Conservation (phyloP, 2,329 filamentous ascomycete genomes). For the Arthrobotrys pseudoclavata region DNA sequence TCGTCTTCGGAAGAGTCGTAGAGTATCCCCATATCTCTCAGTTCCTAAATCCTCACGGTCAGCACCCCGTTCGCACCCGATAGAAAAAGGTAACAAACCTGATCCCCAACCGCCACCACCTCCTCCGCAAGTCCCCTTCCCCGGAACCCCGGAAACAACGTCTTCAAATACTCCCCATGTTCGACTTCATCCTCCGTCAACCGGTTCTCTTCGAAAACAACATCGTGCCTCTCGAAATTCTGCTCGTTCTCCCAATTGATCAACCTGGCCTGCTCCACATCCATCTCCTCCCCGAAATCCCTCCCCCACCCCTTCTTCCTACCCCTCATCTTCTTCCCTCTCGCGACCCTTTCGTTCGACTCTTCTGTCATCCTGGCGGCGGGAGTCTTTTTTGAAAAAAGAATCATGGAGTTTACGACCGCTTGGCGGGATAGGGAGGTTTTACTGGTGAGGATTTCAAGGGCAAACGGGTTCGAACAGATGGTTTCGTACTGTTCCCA, state of each 20-base stretch:
- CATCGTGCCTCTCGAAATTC: conserved; percentile 30
- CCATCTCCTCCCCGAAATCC: conserved; percentile 42
- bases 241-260: conserved; percentile 17
- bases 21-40: conserved; percentile 37
- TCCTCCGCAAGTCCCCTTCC: conserved; percentile 2
- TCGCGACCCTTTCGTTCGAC: not conserved
- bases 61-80: not conserved
- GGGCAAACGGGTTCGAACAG: conserved; percentile 19
- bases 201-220: not conserved
- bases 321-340: not conserved
- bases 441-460: conserved; percentile 16
- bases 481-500: conserved; percentile 24
- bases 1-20: conserved; percentile 48
- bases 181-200: not conserved
- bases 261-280: conserved; percentile 32
- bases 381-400: not conserved
- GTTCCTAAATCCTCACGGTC: conserved; percentile 24
- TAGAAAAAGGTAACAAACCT: conserved; percentile 31
- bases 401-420: not conserved
- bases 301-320: conserved; percentile 10
- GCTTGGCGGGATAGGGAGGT: conserved; percentile 3
- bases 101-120: conserved; percentile 27
- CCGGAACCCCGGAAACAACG: conserved; percentile 17
- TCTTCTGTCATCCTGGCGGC: not conserved
- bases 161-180: conserved; percentile 23